Evolutionary conservation across 1,284 basidiomycete genomes (phyloP).

Genomic region (Puccinia sorghi): DNA sequence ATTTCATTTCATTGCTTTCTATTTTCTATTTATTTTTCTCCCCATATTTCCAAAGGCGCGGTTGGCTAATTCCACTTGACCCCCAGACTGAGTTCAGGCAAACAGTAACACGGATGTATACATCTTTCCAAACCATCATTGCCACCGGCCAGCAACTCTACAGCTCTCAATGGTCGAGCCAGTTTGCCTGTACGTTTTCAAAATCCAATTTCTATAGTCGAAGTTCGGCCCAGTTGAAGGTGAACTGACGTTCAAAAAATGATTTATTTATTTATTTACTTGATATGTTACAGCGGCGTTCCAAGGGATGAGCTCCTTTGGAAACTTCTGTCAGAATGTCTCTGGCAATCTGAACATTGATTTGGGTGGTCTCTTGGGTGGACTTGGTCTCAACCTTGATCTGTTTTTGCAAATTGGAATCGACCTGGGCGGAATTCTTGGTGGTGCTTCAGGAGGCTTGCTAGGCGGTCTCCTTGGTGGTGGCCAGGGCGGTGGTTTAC

Average conservation of each 20-base stretch:
- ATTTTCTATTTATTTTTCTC: too few relatives aligned
- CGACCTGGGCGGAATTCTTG: background rate
- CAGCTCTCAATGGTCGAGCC: too few relatives aligned
- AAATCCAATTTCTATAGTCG: too few relatives aligned
- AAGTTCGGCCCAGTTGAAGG: too few relatives aligned
- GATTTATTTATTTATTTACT: background rate
- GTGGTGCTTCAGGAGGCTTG: background rate
- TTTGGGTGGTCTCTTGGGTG: background rate
- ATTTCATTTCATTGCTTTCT: too few relatives aligned
- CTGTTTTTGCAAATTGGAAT: slow-evolving; percentile 4
- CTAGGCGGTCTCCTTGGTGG: background rate
- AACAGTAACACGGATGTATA: background rate
- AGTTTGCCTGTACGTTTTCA: background rate
- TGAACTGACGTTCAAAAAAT: background rate
- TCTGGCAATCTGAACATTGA: background rate
- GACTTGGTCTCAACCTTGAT: background rate
- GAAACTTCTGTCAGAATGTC: slow-evolving; percentile 14
- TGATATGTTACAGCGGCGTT: background rate
- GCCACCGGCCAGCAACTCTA: background rate
- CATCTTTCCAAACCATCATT: background rate
- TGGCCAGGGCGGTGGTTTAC: background rate
- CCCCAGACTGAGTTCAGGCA: slow-evolving; percentile 3
- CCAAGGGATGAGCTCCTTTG: slow-evolving; percentile 8
- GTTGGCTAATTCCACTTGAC: too few relatives aligned
- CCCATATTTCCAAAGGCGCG: too few relatives aligned